Conservation (phyloP, 75 land plant genomes). For the Cupressus sempervirens region DNA sequence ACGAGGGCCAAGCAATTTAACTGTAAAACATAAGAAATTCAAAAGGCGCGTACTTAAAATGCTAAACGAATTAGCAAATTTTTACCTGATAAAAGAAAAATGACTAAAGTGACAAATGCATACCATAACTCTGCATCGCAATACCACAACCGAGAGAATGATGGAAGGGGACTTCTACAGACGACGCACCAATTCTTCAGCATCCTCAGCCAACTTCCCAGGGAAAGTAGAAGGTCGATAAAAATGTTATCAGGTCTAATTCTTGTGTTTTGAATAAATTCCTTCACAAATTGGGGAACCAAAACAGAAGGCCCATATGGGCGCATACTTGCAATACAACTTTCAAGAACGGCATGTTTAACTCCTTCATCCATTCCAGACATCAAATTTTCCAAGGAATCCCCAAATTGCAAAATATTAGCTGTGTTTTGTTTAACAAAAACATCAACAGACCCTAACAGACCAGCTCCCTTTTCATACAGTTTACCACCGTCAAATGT, state of each 20-base stretch:
- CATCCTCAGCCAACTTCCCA: not conserved
- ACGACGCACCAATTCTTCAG: not conserved
- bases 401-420: not conserved
- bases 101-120: not conserved
- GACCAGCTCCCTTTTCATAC: not conserved
- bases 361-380: not conserved
- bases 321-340: not conserved
- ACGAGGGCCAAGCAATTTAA: not conserved
- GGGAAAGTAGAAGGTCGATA: not conserved
- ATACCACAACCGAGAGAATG: not conserved
- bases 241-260: not conserved
- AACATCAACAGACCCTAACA: not conserved
- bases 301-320: not conserved
- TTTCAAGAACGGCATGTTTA: not conserved
- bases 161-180: not conserved
- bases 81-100: not conserved
- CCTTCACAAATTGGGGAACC: not conserved
- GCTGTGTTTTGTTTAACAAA: not conserved
- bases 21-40: not conserved
- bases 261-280: not conserved
- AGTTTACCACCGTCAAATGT: not conserved
- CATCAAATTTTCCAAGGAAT: not conserved
- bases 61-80: not conserved
- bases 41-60: not conserved
- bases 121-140: conserved; percentile 3